Base-by-base conservation (phyloP, 208 protist species). In the Trypanosoma conorhini region DNA sequence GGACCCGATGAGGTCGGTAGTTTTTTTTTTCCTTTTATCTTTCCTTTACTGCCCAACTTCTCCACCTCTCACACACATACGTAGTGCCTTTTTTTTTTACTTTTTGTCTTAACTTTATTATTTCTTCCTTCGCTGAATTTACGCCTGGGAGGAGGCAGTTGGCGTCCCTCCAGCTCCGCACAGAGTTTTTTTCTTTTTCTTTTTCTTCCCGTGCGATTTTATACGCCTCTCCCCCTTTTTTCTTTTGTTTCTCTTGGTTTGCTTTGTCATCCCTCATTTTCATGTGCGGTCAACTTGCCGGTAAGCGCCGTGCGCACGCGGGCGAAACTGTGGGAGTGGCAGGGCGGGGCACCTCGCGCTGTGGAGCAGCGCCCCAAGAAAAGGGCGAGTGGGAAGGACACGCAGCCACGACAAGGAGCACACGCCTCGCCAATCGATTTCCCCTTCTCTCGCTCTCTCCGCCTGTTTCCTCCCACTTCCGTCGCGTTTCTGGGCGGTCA, bases 401-500 rank as follows among this genome's bases (percentile, higher is more conserved):
- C 9, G 15, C 15, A 46, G 17, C 42, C 42, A 3, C 17, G 42
- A 19, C 3, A 46, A 46, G 8, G 9, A 38, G 33, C 33, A 38
- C 33, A 38, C 33, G 33, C 33, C 33, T 38, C 4, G 33, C 57
- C 42, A 55, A 65, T n/a, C 22, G 0, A 5, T 44, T 50, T 3
- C 40, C 12, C 40, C 15, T 35, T 26, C 8, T 28, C 22, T 52
- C 30, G 40, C 30, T 56, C 21, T 62, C 35, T 30, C 30, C 22
- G 3, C 31, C 48, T 52, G 17, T 67, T 13, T 35, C 9, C 17
- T 1, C 52, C 28, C 8, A 15, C 0, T 24, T 74, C 72, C 15
- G 56, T 77, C 21, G 51, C 54, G 51, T 59, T 26, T 52, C 51
- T 72, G 26, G 33, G 33, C 33, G 7, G 33, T 38, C 7, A 38